A percentile compares a stretch with the other conserved stretches of the same genome.
These are phyloP conservation scores for Lipomyces yamanashiensis DNA, from an alignment of 805 yeast species.

Conservation along the genomic window DNA sequence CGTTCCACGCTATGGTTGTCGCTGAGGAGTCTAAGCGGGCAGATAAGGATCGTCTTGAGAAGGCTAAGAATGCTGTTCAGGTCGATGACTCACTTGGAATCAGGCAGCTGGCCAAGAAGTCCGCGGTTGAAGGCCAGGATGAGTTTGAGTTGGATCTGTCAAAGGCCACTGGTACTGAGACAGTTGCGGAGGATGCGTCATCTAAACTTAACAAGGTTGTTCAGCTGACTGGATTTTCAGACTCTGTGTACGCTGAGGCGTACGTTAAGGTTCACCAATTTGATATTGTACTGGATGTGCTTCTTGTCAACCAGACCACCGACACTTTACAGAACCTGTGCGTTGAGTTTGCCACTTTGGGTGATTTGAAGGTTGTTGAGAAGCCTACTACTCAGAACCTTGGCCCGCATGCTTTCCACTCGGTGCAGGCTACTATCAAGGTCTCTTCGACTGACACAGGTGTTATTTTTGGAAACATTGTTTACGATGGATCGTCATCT, in stretches of 20 bases:
- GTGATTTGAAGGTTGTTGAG: conserved; percentile 93
- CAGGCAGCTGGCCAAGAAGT: conserved; percentile 69
- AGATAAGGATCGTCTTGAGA: conserved; percentile 54
- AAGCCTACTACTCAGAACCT: conserved; percentile 86
- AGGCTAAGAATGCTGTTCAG: conserved; percentile 68
- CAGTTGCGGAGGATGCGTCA: conserved; percentile 54
- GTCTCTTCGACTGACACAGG: conserved; percentile 98
- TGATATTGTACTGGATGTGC: conserved; percentile 91
- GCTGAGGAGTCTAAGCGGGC: conserved; percentile 63
- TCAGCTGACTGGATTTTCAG: conserved; percentile 97
- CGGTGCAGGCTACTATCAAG: conserved; percentile 83
- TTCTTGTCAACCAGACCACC: conserved; percentile 91
- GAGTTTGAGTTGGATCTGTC: conserved; percentile 63
- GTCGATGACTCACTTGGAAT: conserved; percentile 79
- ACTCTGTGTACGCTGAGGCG: conserved; percentile 97
- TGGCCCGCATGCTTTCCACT: conserved; percentile 97
- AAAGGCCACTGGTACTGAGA: conserved; percentile 56
- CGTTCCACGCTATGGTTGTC: conserved; percentile 73
- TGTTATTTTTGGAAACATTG: conserved; percentile 94
- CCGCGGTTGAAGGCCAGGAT: conserved; percentile 48
- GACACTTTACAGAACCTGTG: conserved; percentile 85
- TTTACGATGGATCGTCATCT: conserved; percentile 94
- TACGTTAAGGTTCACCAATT: conserved; percentile 94
- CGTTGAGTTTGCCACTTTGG: conserved; percentile 94
- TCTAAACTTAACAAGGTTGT: conserved; percentile 87